A percentile compares a stretch with the other conserved stretches of the same genome.
These are phyloP conservation scores for Starmerella stigmatis DNA, from an alignment of 805 yeast genomes.

Conservation along the genomic window DNA sequence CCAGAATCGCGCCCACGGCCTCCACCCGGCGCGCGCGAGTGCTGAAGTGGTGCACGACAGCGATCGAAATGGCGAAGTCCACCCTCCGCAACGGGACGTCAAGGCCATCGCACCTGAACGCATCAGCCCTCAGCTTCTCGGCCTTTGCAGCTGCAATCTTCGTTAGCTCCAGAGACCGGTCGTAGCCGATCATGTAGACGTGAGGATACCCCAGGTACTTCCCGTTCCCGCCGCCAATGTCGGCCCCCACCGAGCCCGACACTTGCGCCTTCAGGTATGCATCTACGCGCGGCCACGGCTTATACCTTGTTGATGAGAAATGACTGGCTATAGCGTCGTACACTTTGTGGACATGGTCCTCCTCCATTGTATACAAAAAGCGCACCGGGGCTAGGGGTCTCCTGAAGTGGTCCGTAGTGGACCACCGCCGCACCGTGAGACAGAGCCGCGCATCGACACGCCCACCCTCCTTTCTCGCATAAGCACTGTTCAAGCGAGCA, in stretches of 20 bases:
- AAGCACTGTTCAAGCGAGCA: too few relatives aligned
- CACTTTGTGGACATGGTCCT: constrained; percentile 69
- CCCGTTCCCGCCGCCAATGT: constrained; percentile 97
- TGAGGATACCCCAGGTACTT: constrained; percentile 71
- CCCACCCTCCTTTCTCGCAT: too few relatives aligned
- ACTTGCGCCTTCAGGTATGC: constrained; percentile 43
- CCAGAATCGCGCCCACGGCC: constrained; percentile 61
- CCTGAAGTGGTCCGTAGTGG: not conserved
- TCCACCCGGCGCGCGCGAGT: constrained; percentile 65
- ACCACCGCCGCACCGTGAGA: too few relatives aligned
- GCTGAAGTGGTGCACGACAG: constrained; percentile 93
- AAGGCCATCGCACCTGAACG: constrained; percentile 74
- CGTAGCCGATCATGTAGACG: constrained; percentile 58
- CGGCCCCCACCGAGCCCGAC: constrained; percentile 64
- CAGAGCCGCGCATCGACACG: too few relatives aligned
- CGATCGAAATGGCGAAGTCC: constrained; percentile 89
- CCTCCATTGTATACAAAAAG: constrained; percentile 41
- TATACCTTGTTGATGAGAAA: constrained; percentile 86
- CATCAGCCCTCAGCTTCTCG: constrained; percentile 41
- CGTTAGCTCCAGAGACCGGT: constrained; percentile 30
- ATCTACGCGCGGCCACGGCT: constrained; percentile 96
- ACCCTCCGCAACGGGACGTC: constrained; percentile 35
- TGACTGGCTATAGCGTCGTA: constrained; percentile 88
- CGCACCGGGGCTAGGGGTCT: not conserved
- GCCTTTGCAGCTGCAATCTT: constrained; percentile 51